phyloP scores from a whole-genome alignment of 2,329 filamentous ascomycete genomes.

The Penicillium polonicum region DNA sequence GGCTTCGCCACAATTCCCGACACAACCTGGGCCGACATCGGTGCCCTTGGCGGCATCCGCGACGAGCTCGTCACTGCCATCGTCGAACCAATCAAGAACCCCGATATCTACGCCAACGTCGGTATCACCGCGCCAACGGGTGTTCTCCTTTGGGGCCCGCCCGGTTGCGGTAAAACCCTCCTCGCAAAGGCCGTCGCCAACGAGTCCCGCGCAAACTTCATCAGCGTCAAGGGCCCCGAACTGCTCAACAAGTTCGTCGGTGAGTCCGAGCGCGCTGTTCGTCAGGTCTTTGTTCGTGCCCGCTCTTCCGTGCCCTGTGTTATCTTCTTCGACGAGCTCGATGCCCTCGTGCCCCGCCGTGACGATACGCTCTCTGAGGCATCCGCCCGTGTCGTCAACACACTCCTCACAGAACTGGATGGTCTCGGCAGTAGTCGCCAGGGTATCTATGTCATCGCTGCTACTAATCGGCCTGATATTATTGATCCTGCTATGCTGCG shows the following conservation, averaged over 20 bases:
- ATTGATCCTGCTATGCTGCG: slow-evolving; percentile 95
- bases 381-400: slow-evolving; percentile 87
- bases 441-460: slow-evolving; percentile 91
- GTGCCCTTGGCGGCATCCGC: slow-evolving; percentile 75
- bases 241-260: slow-evolving; percentile 97
- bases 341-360: slow-evolving; percentile 83
- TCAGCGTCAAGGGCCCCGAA: slow-evolving; percentile 94
- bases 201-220: slow-evolving; percentile 95
- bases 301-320: slow-evolving; percentile 86
- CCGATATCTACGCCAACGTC: slow-evolving; percentile 71
- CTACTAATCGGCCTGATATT: slow-evolving; percentile 93
- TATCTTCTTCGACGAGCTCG: slow-evolving; percentile 96
- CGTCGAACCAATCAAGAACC: slow-evolving; percentile 82
- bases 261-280: slow-evolving; percentile 88
- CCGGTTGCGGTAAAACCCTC: slow-evolving; percentile 94
- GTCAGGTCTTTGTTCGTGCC: slow-evolving; percentile 87
- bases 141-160: slow-evolving; percentile 92
- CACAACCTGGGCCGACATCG: slow-evolving; percentile 90
- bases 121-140: slow-evolving; percentile 81
- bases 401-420: slow-evolving; percentile 89
- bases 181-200: slow-evolving; percentile 95
- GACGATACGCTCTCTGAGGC: slow-evolving; percentile 78
- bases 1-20: slow-evolving; percentile 93
- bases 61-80: slow-evolving; percentile 81
- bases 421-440: slow-evolving; percentile 70